Conservation (phyloP, 176 grass and related monocot genomes). For the Triticum dicoccoides region DNA sequence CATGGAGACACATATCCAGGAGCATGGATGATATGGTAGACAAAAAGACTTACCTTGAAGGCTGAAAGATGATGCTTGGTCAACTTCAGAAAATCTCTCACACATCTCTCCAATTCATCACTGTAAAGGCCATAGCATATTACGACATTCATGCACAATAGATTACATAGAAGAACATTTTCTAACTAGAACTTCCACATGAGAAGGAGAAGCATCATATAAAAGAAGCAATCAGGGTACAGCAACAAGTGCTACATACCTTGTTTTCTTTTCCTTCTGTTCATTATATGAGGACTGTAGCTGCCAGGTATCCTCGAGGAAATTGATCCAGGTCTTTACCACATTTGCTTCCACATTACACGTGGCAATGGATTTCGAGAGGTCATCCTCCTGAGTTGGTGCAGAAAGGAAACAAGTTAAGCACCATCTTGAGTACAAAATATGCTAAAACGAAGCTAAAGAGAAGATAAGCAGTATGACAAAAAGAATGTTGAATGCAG, state of each 20-base stretch:
- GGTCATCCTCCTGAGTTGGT: conserved; percentile 80
- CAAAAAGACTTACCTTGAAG: conserved; percentile 63
- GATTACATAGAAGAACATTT: neutral
- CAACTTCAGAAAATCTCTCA: conserved; percentile 64
- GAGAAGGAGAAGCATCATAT: conserved; percentile 10
- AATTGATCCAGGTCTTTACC: conserved; percentile 83
- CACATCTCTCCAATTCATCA: conserved; percentile 80
- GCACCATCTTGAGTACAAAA: conserved; percentile 2
- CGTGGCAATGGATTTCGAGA: conserved; percentile 65
- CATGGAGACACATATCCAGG: neutral
- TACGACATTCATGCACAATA: conserved; percentile 18
- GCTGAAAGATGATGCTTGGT: conserved; percentile 82
- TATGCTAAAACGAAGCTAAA: neutral
- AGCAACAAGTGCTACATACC: conserved; percentile 42
- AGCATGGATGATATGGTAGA: conserved; percentile 7
- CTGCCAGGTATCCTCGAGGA: conserved; percentile 86
- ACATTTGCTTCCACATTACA: conserved; percentile 77
- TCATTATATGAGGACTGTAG: conserved; percentile 72
- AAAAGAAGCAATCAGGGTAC: conserved; percentile 14
- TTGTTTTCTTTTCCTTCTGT: conserved; percentile 75
- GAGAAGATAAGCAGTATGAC: neutral
- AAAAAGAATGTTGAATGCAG: neutral
- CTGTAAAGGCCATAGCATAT: conserved; percentile 36
- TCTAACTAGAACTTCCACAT: neutral
- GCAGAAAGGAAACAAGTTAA: conserved; percentile 18